Base-by-base conservation (phyloP, 2,329 filamentous ascomycete genomes). In the Cucurbitaria berberidis region DNA sequence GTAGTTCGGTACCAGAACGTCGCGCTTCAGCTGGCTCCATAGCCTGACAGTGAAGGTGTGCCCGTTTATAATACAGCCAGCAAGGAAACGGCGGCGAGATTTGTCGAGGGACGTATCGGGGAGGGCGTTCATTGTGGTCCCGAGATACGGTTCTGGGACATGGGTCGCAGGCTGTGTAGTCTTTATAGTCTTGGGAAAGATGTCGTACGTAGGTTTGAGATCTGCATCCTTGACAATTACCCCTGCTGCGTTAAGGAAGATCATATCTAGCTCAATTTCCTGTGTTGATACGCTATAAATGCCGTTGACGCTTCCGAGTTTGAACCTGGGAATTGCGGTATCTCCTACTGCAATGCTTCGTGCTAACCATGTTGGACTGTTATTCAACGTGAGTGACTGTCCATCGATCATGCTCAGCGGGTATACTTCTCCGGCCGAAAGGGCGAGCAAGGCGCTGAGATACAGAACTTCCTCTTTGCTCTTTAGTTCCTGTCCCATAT, bases 1-100 rank as follows among this genome's bases (percentile, higher is more conserved):
- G 22, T 63, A 63, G 15, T 59, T 59, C 15, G 53, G 32, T 5
- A 29, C 40, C 5, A 63, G 48, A 1, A 63, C 55, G 11, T 63
- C 57, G 13, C 26, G 35, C 13, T 51, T 36, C 6, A 61, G 36
- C 27, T 63, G 60, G n/a, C 24, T 18, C 60, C 60, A 63, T 21
- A 63, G 41, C 15, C 51, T 43, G 18, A 47, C 48, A 2, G 48
- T 59, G 44, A 60, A 63, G 3, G 2, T 5, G 16, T 47, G 8
- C 4, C 60, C 60, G 24, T 54, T 51, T 2, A 45, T 2, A 16
- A 63, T 54, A 41, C 60, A 63, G 24, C 48, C 39, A 9, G 60
- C 60, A 8, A 63, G 49, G 11, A 63, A 63, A 2, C 40, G 45
- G 9, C 60, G 55, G 15, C 57, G 50, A 1, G 29, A 24, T 13